Evolutionary conservation across 2,329 filamentous ascomycete genomes (phyloP).

Genomic region (Harringtonia lauricola): DNA sequence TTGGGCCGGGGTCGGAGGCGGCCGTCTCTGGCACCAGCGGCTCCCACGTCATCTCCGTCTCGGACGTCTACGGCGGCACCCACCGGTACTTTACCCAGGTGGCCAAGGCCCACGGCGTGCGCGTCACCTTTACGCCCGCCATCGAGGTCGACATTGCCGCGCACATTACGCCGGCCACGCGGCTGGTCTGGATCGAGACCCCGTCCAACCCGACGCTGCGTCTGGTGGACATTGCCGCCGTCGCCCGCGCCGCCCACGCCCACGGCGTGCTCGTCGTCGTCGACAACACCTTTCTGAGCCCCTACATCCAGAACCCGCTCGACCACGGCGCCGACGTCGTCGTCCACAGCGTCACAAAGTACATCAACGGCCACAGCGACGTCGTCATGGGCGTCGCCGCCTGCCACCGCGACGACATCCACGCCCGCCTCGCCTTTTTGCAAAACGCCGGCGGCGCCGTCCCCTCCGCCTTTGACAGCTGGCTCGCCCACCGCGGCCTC

Average conservation of each 20-base stretch:
- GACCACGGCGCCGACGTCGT: conserved; percentile 94
- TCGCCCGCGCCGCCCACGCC: conserved; percentile 72
- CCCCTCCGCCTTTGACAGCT: conserved; percentile 90
- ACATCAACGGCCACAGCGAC: conserved; percentile 96
- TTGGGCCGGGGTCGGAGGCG: not conserved
- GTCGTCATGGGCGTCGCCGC: conserved; percentile 96
- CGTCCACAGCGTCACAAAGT: conserved; percentile 95
- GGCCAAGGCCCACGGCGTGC: conserved; percentile 83
- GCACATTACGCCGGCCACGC: conserved; percentile 80
- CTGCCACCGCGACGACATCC: conserved; percentile 77
- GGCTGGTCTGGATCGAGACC: conserved; percentile 93
- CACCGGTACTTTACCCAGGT: conserved; percentile 99
- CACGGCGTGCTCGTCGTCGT: conserved; percentile 94
- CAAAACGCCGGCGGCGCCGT: conserved; percentile 97
- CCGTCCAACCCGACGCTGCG: conserved; percentile 91
- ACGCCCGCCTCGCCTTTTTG: conserved; percentile 71
- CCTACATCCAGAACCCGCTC: conserved; percentile 93
- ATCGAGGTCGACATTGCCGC: conserved; percentile 81
- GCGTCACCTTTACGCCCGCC: conserved; percentile 86
- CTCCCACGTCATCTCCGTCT: conserved; percentile 91
- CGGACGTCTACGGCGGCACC: conserved; percentile 95
- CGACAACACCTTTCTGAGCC: conserved; percentile 96
- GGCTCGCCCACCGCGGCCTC: conserved; percentile 92
- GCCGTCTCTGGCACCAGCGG: conserved; percentile 29
- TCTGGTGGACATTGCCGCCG: conserved; percentile 83